Percentiles rank a stretch among this genome's conserved stretches.
These are phyloP conservation scores for Paecilomyces variotii DNA, from an alignment of 2,329 filamentous ascomycete species.

Conservation along the genomic window DNA sequence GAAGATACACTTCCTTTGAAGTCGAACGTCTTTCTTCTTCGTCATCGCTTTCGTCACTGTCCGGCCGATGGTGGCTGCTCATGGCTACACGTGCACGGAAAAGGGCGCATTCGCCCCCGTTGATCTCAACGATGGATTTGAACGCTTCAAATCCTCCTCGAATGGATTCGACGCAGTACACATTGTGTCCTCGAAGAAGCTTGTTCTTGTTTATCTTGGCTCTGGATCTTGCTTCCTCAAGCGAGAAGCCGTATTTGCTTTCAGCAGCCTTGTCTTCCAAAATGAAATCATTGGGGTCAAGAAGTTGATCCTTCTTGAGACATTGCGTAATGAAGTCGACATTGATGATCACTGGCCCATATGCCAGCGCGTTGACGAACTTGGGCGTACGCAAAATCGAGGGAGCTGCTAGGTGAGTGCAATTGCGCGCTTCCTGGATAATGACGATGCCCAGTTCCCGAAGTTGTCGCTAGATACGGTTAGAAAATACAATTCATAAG, in stretches of 20 bases:
- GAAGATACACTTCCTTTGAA: slow-evolving; percentile 70
- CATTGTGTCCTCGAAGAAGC: slow-evolving; percentile 64
- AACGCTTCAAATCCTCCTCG: slow-evolving; percentile 77
- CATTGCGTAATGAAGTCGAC: slow-evolving; percentile 72
- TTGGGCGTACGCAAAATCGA: slow-evolving; percentile 84
- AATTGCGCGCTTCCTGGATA: slow-evolving; percentile 64
- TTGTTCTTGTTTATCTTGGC: slow-evolving; percentile 69
- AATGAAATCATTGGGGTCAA: slow-evolving; percentile 56
- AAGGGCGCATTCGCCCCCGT: slow-evolving; percentile 73
- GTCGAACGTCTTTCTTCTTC: slow-evolving; percentile 55
- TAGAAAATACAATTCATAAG: slow-evolving; percentile 6
- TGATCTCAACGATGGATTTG: slow-evolving; percentile 76
- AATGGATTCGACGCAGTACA: slow-evolving; percentile 78
- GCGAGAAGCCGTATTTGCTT: slow-evolving; percentile 58
- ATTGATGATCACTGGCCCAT: slow-evolving; percentile 67
- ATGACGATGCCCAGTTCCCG: slow-evolving; percentile 76
- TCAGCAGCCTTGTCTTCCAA: slow-evolving; percentile 69
- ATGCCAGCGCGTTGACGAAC: slow-evolving; percentile 80
- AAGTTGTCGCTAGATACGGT: slow-evolving; percentile 58
- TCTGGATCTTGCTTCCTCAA: slow-evolving; percentile 59
- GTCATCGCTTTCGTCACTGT: slow-evolving; percentile 29
- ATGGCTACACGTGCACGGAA: slow-evolving; percentile 68
- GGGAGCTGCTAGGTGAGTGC: slow-evolving; percentile 82
- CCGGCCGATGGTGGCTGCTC: slow-evolving; percentile 44
- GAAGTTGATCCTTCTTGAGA: slow-evolving; percentile 59